These are phyloP conservation scores for Fomitopsis betulina DNA, from an alignment of 1,284 basidiomycete genomes.

Conservation along the genomic window DNA sequence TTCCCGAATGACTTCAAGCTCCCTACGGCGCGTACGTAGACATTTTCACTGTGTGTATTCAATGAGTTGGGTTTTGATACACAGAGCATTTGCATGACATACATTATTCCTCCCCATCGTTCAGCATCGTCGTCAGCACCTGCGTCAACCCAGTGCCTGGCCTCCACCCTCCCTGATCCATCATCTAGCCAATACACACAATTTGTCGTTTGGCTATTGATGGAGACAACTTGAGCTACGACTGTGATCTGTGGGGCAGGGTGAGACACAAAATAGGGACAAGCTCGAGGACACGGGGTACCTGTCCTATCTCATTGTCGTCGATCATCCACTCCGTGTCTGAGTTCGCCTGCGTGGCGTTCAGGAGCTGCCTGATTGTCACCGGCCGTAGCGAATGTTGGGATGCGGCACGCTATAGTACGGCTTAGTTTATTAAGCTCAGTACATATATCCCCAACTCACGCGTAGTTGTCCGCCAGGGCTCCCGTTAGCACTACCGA, in stretches of 20 bases:
- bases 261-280: background rate
- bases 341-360: slow-evolving; percentile 78
- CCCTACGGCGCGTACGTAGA: slow-evolving; percentile 87
- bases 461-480: slow-evolving; percentile 32
- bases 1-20: slow-evolving; percentile 82
- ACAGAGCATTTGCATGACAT: slow-evolving; percentile 7
- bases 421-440: background rate
- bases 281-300: slow-evolving; percentile 28
- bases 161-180: slow-evolving; percentile 86
- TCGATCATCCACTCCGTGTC: slow-evolving; percentile 90
- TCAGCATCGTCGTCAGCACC: slow-evolving; percentile 49
- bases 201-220: slow-evolving; percentile 77
- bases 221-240: slow-evolving; percentile 78
- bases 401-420: slow-evolving; percentile 21
- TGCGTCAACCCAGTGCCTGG: slow-evolving; percentile 83
- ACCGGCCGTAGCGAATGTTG: slow-evolving; percentile 79
- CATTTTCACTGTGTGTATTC: slow-evolving; percentile 52
- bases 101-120: slow-evolving; percentile 47
- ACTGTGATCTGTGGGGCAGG: slow-evolving; percentile 50
- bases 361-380: slow-evolving; percentile 77
- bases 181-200: slow-evolving; percentile 83
- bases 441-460: background rate
- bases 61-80: background rate
- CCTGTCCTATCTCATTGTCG: slow-evolving; percentile 77
- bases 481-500: slow-evolving; percentile 38